Conservation (phyloP, 352 stramenopile species). For the Peronosclerospora sorghi region DNA sequence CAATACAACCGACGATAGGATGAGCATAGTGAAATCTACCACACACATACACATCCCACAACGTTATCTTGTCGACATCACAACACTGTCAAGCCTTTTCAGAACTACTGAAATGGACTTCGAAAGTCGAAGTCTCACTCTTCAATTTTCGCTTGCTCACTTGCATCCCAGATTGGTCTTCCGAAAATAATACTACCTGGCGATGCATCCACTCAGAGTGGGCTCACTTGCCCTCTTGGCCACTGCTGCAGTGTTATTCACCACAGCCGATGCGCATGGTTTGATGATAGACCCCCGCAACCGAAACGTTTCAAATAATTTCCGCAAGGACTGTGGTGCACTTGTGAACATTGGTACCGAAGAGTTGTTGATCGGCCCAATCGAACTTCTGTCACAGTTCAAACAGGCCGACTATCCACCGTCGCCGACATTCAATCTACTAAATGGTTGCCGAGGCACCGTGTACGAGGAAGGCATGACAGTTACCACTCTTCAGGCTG, state of each 20-base stretch:
- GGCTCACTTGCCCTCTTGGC: too few species aligned
- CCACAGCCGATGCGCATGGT: background rate
- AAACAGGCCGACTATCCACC: slow-evolving; percentile 21
- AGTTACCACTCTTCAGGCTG: slow-evolving; percentile 18
- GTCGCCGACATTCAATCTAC: slow-evolving; percentile 20
- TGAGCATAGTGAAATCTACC: too few species aligned
- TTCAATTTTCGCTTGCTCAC: too few species aligned
- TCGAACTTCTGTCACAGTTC: slow-evolving; percentile 18
- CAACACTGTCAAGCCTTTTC: too few species aligned
- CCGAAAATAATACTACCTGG: too few species aligned
- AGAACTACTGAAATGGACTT: too few species aligned
- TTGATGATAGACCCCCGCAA: background rate
- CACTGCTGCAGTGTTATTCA: slow-evolving; percentile 9
- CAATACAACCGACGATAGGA: too few species aligned
- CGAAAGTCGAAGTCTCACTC: too few species aligned
- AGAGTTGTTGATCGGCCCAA: slow-evolving; percentile 3
- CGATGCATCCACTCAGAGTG: too few species aligned
- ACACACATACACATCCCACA: too few species aligned
- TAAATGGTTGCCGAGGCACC: slow-evolving; percentile 27
- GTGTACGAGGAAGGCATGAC: slow-evolving; percentile 12
- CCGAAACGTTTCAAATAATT: background rate
- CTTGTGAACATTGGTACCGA: background rate
- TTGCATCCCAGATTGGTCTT: too few species aligned
- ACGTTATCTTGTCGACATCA: too few species aligned
- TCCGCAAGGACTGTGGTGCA: background rate